Base-by-base conservation (phyloP, 2,329 filamentous ascomycete species). In the Nemania bipapillata region DNA sequence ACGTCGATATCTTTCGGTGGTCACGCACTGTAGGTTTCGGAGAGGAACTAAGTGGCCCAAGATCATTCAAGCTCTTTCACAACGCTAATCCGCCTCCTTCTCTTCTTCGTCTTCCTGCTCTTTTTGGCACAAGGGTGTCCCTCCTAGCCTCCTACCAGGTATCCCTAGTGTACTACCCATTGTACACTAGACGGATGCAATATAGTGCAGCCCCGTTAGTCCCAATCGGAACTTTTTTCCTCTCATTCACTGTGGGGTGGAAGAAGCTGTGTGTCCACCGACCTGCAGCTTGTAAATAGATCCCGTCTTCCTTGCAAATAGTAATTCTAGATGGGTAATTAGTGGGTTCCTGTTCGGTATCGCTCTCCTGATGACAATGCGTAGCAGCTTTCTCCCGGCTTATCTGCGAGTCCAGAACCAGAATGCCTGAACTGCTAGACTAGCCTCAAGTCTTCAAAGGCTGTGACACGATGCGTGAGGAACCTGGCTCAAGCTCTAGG, bases 201-300 rank as follows among this genome's bases (percentile, higher is more conserved):
- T 54, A 35, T 26, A 30, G 50, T 30, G 50, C 28, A 35, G 26
- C 50, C 26, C 28, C 50, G 50, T 54, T 20, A 54, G n/a, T 26
- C 17, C 50, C 28, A 54, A 54, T 35, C 26, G n/a, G 50, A 54
- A 54, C 15, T 30, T 26, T 28, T 50, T 30, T 54, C 26, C 11
- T 15, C 20, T 20, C 4, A 20, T 12, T 50, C 24, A 24, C 26
- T 54, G 50, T 54, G 50, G 50, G 50, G 50, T 50, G 47, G 22
- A 17, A 54, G 50, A 30, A n/a, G 50, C 17, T 50, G 63, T 56
- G 28, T 50, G 37, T 4, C 28, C 40, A 47, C 45, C 11, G 56
- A 60, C 11, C 47, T 32, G 54, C 47, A 40, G 28, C 55, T 35
- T 37, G 20, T 54, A 42, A 50, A 15, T 37, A 12, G 57, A 42